These are phyloP conservation scores for Circinella umbellata DNA, from an alignment of 371 early-diverging fungal species.

Conservation along the genomic window DNA sequence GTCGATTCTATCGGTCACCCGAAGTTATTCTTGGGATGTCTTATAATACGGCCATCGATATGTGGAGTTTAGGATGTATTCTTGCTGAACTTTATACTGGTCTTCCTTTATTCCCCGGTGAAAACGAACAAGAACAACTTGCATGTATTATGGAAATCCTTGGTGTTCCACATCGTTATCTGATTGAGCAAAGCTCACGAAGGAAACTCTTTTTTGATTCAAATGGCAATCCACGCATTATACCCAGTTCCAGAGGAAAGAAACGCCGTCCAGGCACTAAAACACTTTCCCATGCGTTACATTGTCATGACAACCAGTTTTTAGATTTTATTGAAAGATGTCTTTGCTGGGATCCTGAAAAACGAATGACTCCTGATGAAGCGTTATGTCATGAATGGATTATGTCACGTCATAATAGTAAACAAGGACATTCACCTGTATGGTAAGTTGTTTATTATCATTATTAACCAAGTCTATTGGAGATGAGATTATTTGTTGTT, in stretches of 20 bases:
- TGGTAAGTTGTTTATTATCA: not conserved
- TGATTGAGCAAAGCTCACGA: conserved; percentile 80
- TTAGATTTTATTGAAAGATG: conserved; percentile 87
- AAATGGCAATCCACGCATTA: conserved; percentile 69
- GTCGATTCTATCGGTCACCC: conserved; percentile 67
- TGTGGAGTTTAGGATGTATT: conserved; percentile 99
- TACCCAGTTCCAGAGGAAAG: conserved; percentile 89
- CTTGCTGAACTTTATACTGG: conserved; percentile 94
- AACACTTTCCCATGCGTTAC: conserved; percentile 71
- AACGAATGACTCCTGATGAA: conserved; percentile 86
- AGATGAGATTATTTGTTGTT: too few species aligned
- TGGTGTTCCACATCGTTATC: conserved; percentile 78
- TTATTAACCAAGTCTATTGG: too few species aligned
- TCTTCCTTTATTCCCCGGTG: conserved; percentile 95
- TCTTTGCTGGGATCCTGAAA: conserved; percentile 91
- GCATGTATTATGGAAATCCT: conserved; percentile 93
- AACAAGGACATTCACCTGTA: conserved; percentile 1
- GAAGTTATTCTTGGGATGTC: conserved; percentile 93
- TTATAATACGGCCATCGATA: conserved; percentile 95
- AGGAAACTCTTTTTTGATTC: conserved; percentile 89
- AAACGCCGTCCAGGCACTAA: conserved; percentile 81
- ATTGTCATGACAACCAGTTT: conserved; percentile 74
- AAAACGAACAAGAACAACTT: conserved; percentile 95
- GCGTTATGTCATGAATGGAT: conserved; percentile 86
- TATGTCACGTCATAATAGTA: conserved; percentile 20